Evolutionary conservation across 495 filamentous ascomycete genomes (phyloP).

Genomic region (Thozetella sp.): DNA sequence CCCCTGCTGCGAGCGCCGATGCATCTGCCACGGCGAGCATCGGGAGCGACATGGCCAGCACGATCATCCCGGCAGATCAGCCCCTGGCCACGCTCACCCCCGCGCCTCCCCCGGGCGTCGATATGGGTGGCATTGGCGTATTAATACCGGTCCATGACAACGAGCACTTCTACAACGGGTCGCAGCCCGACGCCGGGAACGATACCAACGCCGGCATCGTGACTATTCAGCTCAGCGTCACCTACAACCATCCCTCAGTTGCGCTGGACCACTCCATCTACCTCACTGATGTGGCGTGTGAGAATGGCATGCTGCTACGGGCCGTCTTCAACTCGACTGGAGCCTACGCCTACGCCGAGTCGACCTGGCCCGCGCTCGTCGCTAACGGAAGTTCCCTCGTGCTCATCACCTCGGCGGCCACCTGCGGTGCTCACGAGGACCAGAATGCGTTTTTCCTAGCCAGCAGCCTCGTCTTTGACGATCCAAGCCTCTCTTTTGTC

Average conservation of each 20-base stretch:
- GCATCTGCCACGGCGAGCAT: background rate
- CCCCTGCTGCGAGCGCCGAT: background rate
- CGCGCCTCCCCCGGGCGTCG: slow-evolving; percentile 1
- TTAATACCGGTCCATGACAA: slow-evolving; percentile 3
- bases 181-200: slow-evolving; percentile 3
- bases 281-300: slow-evolving; percentile 8
- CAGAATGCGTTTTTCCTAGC: slow-evolving; percentile 18
- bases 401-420: slow-evolving; percentile 10
- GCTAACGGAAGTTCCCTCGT: background rate
- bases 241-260: slow-evolving; percentile 11
- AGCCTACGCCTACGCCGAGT: slow-evolving; percentile 3
- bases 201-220: background rate
- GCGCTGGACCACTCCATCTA: slow-evolving; percentile 14
- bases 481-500: background rate
- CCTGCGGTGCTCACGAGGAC: slow-evolving; percentile 8
- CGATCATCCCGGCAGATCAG: background rate
- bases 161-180: slow-evolving; percentile 8
- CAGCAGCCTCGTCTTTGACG: slow-evolving; percentile 5
- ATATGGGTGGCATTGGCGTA: slow-evolving; percentile 8
- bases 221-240: slow-evolving; percentile 7
- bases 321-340: slow-evolving; percentile 8
- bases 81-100: background rate
- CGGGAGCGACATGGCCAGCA: background rate
- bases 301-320: background rate
- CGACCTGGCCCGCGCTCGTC: slow-evolving; percentile 6